These are phyloP conservation scores for Camillea tinctor DNA, from an alignment of 2,329 filamentous ascomycete species.

Conservation along the genomic window DNA sequence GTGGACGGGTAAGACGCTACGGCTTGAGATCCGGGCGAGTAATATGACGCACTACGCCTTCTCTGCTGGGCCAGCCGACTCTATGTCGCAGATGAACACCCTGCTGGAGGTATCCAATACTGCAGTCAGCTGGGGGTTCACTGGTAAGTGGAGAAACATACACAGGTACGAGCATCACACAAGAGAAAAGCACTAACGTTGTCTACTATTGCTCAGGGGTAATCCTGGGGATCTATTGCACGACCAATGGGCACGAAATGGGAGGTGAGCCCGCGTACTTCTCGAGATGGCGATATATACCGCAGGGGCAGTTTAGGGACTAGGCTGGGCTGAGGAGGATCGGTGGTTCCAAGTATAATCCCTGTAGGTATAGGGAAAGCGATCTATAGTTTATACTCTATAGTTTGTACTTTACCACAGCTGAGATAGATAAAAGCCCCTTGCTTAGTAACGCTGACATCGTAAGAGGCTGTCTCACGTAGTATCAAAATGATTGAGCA, in stretches of 20 bases:
- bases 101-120: slow-evolving; percentile 35
- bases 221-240: slow-evolving; percentile 51
- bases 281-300: slow-evolving; percentile 45
- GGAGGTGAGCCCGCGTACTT: slow-evolving; percentile 46
- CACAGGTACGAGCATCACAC: not conserved
- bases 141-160: slow-evolving; percentile 30
- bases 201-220: slow-evolving; percentile 37
- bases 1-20: slow-evolving; percentile 38
- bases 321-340: slow-evolving; percentile 7
- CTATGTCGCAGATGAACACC: slow-evolving; percentile 32
- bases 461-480: too few species aligned
- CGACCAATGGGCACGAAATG: slow-evolving; percentile 48
- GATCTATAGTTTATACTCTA: too few species aligned
- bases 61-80: slow-evolving; percentile 35
- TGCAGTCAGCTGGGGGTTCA: slow-evolving; percentile 40
- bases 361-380: too few species aligned
- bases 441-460: too few species aligned
- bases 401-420: too few species aligned
- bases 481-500: too few species aligned
- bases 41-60: slow-evolving; percentile 47
- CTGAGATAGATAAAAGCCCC: too few species aligned
- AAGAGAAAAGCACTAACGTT: not conserved
- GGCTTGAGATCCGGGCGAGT: slow-evolving; percentile 40
- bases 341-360: too few species aligned
- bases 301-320: slow-evolving; percentile 36